Evolutionary conservation across 352 stramenopile genomes (phyloP), one percentile per base, ranked within the genome.

Genomic region (Lagenidium sp.): DNA sequence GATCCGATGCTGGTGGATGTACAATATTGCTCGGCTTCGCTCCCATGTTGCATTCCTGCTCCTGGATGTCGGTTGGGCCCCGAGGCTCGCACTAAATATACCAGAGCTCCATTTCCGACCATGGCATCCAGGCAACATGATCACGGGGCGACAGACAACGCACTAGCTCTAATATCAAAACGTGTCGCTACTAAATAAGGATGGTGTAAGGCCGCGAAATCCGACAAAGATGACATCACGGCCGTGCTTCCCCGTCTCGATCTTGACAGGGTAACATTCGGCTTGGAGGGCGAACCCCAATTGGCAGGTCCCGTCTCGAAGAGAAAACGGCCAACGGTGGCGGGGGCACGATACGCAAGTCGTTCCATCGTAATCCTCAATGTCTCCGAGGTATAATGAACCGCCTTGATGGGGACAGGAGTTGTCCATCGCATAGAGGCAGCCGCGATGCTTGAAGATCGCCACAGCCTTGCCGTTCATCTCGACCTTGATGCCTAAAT

Each of bases 361-460:
- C 21, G 47, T 64, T 31, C 74, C 78, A 50, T 85, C 73, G 20
- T 86, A 76, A 24, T 91, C 78, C 66, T 94, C 81, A 21, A 94
- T 94, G 47, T 94, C 81, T 6, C 81, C 81, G n/a, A 90, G 43
- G 39, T 90, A 71, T 7, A 94, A 59, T n/a, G 78, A 68, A 15
- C 74, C 81, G 13, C 72, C 77, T 44, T 88, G 76, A 38, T 94
- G 81, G 10, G 81, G 81, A 42, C 81, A 94, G 4, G 63, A 56
- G 32, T 94, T 67, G 49, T 89, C 67, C 41, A 94, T 80, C 22
- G 78, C 78, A 43, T 82, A 88, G 19, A 90, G 68, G 30, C 64
- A 53, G 1, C 60, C 64, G 19, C 70, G 50, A 36, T 88, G 74
- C 60, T 85, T 85, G 56, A 91, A 91, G 55, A 94, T 81, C n/a